phyloP scores from a whole-genome alignment of 371 early-diverging fungal genomes.

The Mycotypha africana region DNA sequence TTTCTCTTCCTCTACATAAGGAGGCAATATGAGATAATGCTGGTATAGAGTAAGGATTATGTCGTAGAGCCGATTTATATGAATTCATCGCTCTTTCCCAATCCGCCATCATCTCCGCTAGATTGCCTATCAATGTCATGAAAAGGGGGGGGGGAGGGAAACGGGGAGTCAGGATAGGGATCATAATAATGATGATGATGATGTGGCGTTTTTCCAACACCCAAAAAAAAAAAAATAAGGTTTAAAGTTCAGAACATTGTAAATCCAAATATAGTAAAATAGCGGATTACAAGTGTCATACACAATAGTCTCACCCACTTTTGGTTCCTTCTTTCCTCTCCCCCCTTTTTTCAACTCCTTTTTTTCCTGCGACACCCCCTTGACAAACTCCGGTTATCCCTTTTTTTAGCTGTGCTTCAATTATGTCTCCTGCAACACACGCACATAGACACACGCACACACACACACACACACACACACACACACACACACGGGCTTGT shows the following conservation, averaged over 20 bases:
- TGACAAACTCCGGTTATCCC: no score
- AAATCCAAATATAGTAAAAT: slow-evolving; percentile 5
- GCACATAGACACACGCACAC: no score
- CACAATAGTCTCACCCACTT: background rate
- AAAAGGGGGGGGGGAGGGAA: no score
- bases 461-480: no score
- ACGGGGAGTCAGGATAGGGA: no score
- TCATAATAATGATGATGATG: slow-evolving; percentile 3
- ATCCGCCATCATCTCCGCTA: slow-evolving; percentile 78
- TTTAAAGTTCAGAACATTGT: no score
- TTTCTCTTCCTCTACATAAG: slow-evolving; percentile 64
- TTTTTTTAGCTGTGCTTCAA: no score
- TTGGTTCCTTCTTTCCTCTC: no score
- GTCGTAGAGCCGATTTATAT: slow-evolving; percentile 83
- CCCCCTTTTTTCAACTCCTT: slow-evolving; percentile 6
- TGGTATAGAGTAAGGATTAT: slow-evolving; percentile 82
- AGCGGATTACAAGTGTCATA: slow-evolving; percentile 4
- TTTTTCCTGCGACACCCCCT: slow-evolving; percentile 11
- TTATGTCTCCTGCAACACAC: no score
- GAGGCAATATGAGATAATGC: slow-evolving; percentile 74
- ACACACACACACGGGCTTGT: no score
- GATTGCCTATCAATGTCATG: slow-evolving; percentile 32
- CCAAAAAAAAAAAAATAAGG: background rate
- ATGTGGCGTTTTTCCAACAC: slow-evolving; percentile 9
- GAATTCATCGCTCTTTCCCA: slow-evolving; percentile 74